These are phyloP conservation scores for Fraxinus paxiana DNA, from an alignment of 305 asterid genomes.

Conservation along the genomic window DNA sequence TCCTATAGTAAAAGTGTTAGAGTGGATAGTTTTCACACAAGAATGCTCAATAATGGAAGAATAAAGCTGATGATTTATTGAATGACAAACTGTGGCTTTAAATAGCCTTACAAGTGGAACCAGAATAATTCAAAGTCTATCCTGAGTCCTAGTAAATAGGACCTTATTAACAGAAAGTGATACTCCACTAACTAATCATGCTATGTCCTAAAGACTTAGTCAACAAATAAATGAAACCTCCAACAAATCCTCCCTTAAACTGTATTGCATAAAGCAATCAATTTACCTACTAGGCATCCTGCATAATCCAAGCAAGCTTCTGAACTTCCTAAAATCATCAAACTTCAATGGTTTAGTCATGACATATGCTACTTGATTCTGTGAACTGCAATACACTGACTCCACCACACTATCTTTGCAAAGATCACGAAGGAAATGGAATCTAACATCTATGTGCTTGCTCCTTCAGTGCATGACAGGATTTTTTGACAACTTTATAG, in stretches of 20 bases:
- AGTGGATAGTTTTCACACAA: background rate
- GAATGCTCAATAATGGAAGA: background rate
- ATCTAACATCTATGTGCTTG: background rate
- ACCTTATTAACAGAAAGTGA: background rate
- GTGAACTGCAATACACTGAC: background rate
- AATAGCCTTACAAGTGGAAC: background rate
- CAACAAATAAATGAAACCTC: background rate
- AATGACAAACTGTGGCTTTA: background rate
- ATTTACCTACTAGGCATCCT: background rate
- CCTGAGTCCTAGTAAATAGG: background rate
- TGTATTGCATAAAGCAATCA: background rate
- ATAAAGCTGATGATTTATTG: background rate
- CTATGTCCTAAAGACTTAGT: background rate
- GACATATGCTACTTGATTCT: constrained; percentile 1
- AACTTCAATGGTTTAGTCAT: constrained; percentile 15
- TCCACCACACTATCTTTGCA: background rate
- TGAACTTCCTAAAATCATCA: background rate
- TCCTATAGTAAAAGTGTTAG: background rate
- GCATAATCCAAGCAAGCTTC: background rate
- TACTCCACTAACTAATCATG: background rate
- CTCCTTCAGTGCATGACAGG: background rate
- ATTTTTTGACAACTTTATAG: background rate
- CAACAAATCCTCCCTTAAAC: background rate
- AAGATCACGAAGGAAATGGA: background rate
- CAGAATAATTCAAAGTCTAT: background rate